Evolutionary conservation across 768 basidiomycete genomes (phyloP), one percentile per base, ranked within the genome.

Genomic region (Lentinus tigrinus): DNA sequence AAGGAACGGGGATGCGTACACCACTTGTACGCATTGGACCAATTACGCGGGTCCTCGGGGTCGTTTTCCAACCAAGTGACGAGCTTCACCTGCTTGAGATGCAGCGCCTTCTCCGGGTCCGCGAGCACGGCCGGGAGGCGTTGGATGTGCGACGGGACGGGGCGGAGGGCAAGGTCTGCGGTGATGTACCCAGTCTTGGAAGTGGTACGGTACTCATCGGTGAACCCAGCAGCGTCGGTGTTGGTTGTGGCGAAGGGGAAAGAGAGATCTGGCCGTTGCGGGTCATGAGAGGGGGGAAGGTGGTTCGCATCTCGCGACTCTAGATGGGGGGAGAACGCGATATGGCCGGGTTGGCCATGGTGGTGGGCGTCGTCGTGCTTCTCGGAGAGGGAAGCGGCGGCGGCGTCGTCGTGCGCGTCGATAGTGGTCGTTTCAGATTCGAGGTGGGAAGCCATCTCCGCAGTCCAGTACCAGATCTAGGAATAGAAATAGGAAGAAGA

Each of bases 11-110:
- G 44, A 13, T 14, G 70, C 69, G 51, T 65, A 71, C 72, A 73
- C 75, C 71, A 73, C 52, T 68, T 67, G 61, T 70, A 71, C 42
- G 58, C 19, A 36, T 60, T 55, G 17, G 70, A 67, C 70, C 69
- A 74, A 44, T 75, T 76, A 39, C 73, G 67, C 11, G 76, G 77
- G 67, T 78, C 74, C 57, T 75, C 72, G 3, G 74, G 72, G 50
- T 77, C 77, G 56, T 72, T 63, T 17, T 67, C 70, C 50, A 63
- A 66, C 69, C 70, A 77, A 19, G 70, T 72, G 24, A 77, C 75
- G 44, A 77, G 62, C 53, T 73, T 66, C 59, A 72, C 60, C 42
- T 71, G 62, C 52, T 62, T 65, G 39, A 72, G 63, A 42, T 58
- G 63, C 9, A 67, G 64, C 26, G 70, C 75, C 51, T 75, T 75